Evolutionary conservation across 164 flowering plant species (phyloP), one percentile per base, ranked within the genome.

Genomic region (Aristolochia fimbriata): DNA sequence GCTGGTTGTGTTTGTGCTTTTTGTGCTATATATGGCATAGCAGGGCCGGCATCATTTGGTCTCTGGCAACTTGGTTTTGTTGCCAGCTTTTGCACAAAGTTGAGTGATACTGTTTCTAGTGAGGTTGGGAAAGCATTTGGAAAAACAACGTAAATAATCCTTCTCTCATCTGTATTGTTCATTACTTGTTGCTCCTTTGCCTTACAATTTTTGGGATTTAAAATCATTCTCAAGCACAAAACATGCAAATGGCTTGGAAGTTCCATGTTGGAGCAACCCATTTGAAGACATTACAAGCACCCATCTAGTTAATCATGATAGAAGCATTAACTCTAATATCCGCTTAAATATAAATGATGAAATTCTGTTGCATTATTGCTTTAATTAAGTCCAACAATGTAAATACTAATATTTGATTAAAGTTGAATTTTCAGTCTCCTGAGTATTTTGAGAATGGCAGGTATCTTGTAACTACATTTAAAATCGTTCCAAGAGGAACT

Each of bases 71-170:
- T 93, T 27, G 99, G 91, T 0, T 93, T 93, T 77, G 88, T 88
- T 58, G 91, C 97, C 43, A 93, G 97, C 73, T 93, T 88, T 66
- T 93, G 99, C 68, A 93, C 99, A 27, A 93, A 93, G 70, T 71
- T 93, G 70, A 90, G 95, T 68, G 99, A 93, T 69, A 90, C 99
- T 0, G 89, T 86, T 66, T 93, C 99, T 15, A 93, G 96, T 71
- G 97, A 93, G 81, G 85, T 93, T 50, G 99, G 99, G 50, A 93
- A 93, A 70, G 97, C 99, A 27, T 90, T 83, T 76, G 94, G 94
- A 22, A 84, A 76, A 68, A 84, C 83, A 62, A 87, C 96, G 98
- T 87, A 70, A 82, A 83, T 71, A 17, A 13, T 14, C 27, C 49
- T 20, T 13, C 59, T 47, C 15, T 30, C 6, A n/a, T 31, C 48